phyloP scores from a whole-genome alignment of 2,329 filamentous ascomycete species.

The Fusarium sp. region DNA sequence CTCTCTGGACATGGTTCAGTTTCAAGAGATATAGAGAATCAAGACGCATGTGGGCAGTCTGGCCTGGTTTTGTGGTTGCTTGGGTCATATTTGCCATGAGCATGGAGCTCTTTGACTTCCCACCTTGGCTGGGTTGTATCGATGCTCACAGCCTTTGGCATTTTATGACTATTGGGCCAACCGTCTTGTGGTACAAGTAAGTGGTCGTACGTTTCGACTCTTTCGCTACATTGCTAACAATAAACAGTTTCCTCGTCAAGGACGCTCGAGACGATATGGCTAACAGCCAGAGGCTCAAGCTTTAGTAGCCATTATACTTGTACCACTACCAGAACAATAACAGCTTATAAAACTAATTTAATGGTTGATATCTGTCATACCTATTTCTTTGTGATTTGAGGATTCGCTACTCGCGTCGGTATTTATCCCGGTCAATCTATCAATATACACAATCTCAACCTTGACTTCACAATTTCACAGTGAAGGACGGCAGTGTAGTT shows the following conservation, averaged over 20 bases:
- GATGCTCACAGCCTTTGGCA: conserved; percentile 98
- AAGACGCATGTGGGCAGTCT: conserved; percentile 81
- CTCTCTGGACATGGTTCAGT: conserved; percentile 88
- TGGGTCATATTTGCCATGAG: conserved; percentile 96
- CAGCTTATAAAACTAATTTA: background rate
- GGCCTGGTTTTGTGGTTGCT: conserved; percentile 90
- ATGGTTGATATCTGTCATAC: background rate
- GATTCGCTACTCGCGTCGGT: background rate
- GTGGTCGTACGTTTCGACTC: conserved; percentile 53
- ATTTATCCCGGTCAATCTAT: background rate
- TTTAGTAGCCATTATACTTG: conserved; percentile 44
- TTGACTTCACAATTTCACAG: background rate
- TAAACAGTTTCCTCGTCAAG: conserved; percentile 80
- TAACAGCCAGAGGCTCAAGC: conserved; percentile 74
- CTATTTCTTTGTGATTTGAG: background rate
- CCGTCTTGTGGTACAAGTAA: conserved; percentile 94
- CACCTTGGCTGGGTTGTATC: conserved; percentile 81
- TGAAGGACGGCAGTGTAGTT: background rate
- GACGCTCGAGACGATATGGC: conserved; percentile 87
- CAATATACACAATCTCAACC: background rate
- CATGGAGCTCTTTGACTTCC: conserved; percentile 93
- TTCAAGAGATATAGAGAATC: conserved; percentile 77
- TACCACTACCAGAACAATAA: background rate
- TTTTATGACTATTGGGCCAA: conserved; percentile 88
- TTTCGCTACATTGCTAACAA: conserved; percentile 37